A percentile compares a stretch with the other conserved stretches of the same genome.
Conservation (phyloP, 202 grass and related monocot species). For the Musa balbisiana region DNA sequence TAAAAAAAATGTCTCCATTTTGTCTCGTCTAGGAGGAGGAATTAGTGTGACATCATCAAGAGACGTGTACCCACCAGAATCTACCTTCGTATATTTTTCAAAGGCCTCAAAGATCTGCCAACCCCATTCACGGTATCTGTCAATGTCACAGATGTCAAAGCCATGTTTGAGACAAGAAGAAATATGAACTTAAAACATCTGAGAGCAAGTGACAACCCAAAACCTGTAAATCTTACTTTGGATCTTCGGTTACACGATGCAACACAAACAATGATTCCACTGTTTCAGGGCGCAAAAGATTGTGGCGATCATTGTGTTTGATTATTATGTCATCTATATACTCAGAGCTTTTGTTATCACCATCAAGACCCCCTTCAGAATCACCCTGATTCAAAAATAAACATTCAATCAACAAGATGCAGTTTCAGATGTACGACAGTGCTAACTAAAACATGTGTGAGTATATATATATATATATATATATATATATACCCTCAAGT, state of each 20-base stretch:
- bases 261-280: conserved; percentile 93
- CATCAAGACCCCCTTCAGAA: conserved; percentile 57
- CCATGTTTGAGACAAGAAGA: conserved; percentile 2
- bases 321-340: conserved; percentile 84
- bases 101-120: conserved; percentile 97
- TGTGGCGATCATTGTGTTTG: conserved; percentile 80
- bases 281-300: conserved; percentile 93
- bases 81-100: conserved; percentile 86
- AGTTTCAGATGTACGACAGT: background rate
- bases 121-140: conserved; percentile 96
- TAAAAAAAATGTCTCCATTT: conserved; percentile 67
- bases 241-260: conserved; percentile 78
- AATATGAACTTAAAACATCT: background rate
- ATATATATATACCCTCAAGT: background rate
- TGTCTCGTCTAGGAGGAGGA: conserved; percentile 44
- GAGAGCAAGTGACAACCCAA: background rate
- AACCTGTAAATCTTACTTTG: conserved; percentile 45
- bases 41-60: conserved; percentile 85
- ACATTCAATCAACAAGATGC: conserved; percentile 12
- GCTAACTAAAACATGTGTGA: too few relatives aligned
- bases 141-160: conserved; percentile 13
- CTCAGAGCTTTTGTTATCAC: conserved; percentile 81
- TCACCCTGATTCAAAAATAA: conserved; percentile 44
- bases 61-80: conserved; percentile 89
- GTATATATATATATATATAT: too few relatives aligned